Evolutionary conservation across 1,284 basidiomycete species (phyloP).

Genomic region (Trichosporon asahii): DNA sequence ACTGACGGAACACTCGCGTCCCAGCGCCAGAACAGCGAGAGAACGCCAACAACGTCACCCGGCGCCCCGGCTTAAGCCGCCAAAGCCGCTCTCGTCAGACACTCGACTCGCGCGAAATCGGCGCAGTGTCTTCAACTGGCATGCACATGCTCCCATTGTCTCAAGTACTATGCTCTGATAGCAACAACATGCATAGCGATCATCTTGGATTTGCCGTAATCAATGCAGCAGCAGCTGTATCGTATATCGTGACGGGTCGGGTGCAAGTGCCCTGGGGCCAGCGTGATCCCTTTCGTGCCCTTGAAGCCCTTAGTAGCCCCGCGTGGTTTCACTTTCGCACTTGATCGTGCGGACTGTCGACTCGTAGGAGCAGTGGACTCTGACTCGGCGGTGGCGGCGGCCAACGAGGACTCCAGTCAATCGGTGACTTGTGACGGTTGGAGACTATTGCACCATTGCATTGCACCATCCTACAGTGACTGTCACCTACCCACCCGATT

Average conservation of each 20-base stretch:
- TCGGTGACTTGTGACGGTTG: not conserved
- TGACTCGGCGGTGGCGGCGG: not conserved
- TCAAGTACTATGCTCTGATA: too few relatives aligned
- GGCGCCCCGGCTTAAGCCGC: too few relatives aligned
- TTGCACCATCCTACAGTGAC: not conserved
- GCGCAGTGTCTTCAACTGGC: too few relatives aligned
- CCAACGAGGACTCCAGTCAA: not conserved
- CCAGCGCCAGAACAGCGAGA: too few relatives aligned
- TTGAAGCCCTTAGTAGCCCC: not conserved
- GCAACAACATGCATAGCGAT: too few relatives aligned
- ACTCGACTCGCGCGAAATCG: not conserved
- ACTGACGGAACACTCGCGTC: not conserved
- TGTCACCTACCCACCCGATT: too few relatives aligned
- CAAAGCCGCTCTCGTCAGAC: not conserved
- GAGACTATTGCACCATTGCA: not conserved
- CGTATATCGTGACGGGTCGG: too few relatives aligned
- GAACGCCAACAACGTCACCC: not conserved
- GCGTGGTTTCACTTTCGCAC: not conserved
- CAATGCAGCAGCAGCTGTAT: not conserved
- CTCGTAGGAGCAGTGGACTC: not conserved
- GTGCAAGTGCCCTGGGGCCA: not conserved
- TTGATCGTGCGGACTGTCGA: not conserved
- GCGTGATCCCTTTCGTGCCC: not conserved
- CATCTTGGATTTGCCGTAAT: not conserved
- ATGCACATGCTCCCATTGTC: too few relatives aligned